Evolutionary conservation across 192 early-diverging fungal genomes (phyloP).

Genomic region (Coemansia sp.): DNA sequence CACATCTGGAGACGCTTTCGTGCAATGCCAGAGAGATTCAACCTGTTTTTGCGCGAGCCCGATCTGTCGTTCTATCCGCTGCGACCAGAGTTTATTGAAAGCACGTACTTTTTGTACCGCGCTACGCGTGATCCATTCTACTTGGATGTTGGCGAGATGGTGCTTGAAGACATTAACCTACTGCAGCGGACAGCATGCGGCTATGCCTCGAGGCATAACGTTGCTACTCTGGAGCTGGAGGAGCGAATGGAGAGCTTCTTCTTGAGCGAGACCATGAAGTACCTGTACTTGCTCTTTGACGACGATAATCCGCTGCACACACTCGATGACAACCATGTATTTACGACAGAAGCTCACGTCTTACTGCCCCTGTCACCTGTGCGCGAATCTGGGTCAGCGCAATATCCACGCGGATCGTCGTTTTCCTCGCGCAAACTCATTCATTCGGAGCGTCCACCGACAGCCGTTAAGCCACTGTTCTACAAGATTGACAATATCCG

Average conservation of each 20-base stretch:
- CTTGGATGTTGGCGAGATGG: slow-evolving; percentile 84
- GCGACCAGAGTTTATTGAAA: slow-evolving; percentile 93
- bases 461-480: slow-evolving; percentile 10
- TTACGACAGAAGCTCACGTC: slow-evolving; percentile 73
- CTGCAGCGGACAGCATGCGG: slow-evolving; percentile 75
- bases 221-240: slow-evolving; percentile 62
- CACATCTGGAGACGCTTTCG: slow-evolving; percentile 86
- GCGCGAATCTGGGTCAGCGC: slow-evolving; percentile 16
- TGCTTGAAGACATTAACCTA: slow-evolving; percentile 77
- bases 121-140: slow-evolving; percentile 92
- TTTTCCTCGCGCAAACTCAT: slow-evolving; percentile 30
- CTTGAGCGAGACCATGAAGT: slow-evolving; percentile 93
- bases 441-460: slow-evolving; percentile 26
- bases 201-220: slow-evolving; percentile 70
- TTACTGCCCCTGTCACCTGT: slow-evolving; percentile 38
- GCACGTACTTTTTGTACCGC: slow-evolving; percentile 87
- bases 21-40: slow-evolving; percentile 86
- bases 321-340: slow-evolving; percentile 77
- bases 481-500: slow-evolving; percentile 30
- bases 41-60: slow-evolving; percentile 64
- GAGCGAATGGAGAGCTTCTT: slow-evolving; percentile 96
- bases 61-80: slow-evolving; percentile 79
- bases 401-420: slow-evolving; percentile 33
- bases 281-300: slow-evolving; percentile 94
- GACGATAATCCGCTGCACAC: slow-evolving; percentile 71